Base-by-base conservation (phyloP, 345 rosid genomes). In the Schrenkiella parvula region DNA sequence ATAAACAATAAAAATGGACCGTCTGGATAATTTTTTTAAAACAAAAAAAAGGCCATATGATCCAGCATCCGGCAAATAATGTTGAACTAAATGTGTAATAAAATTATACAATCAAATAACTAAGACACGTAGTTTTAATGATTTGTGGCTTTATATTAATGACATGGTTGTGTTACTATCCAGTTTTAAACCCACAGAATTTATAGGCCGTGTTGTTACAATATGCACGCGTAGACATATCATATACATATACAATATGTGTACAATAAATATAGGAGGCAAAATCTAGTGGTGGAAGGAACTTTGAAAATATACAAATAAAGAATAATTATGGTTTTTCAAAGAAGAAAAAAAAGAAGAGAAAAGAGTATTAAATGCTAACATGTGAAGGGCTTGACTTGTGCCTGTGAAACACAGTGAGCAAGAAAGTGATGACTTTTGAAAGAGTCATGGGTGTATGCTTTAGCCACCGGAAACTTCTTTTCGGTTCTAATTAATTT, bases 371-470 rank as follows among this genome's bases (percentile, higher is more conserved):
- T 55, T 76, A 47, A 69, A 69, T 70, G 75, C 71, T 25, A 46
- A 70, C 75, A 76, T 76, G 80, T 70, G 80, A 64, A 70, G 53
- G 59, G 59, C 21, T 76, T 70, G 75, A 76, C 75, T 64, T 70
- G 53, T 56, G 57, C 47, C 54, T 60, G 32, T 68, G 64, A 32
- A 34, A 52, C 52, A 75, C 73, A 35, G 31, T 19, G 64, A 75
- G 51, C 63, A 38, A 74, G 32, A 41, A 29, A 41, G 52, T 57
- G 34, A 66, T 35, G 46, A 73, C 44, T 50, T 51, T 22, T 22
- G 53, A 62, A 62, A 14, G 32, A 51, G 1, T n/a, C 9, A 51
- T n/a, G 14, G 5, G 37, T 44, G 37, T 44, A 22, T 60, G 61
- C 59, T 58, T 75, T 62, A 35, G 58, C 79, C 70, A 68, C 70